These are phyloP conservation scores for Mikania micrantha DNA, from an alignment of 129 eudicot species.

Conservation along the genomic window DNA sequence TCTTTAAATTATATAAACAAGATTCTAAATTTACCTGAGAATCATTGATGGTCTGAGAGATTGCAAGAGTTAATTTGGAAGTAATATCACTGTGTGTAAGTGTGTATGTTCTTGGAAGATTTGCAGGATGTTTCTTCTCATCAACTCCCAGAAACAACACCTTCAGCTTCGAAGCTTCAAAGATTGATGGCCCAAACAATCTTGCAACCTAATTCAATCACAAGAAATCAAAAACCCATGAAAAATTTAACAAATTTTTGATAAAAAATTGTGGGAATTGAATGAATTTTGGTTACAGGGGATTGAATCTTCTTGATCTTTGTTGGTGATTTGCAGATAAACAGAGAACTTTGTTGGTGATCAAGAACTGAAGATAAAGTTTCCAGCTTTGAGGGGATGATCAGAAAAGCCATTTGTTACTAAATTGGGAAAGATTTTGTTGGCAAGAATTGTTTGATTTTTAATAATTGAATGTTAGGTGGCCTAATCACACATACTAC, in stretches of 20 bases:
- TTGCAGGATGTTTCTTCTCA: conserved; percentile 75
- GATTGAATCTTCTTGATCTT: conserved; percentile 35
- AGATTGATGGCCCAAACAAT: conserved; percentile 84
- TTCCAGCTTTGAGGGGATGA: conserved; percentile 56
- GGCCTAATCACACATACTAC: conserved; percentile 1
- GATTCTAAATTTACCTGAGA: conserved; percentile 56
- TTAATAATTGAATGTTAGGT: background rate
- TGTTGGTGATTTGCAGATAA: conserved; percentile 30
- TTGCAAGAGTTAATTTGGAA: conserved; percentile 71
- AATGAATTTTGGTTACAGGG: conserved; percentile 40
- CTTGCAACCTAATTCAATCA: conserved; percentile 57
- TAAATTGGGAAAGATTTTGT: background rate
- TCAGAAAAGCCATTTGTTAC: conserved; percentile 29
- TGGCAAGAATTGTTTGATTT: background rate
- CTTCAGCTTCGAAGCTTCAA: conserved; percentile 83
- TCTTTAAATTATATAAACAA: background rate
- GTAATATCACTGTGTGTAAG: conserved; percentile 85
- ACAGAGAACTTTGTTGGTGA: conserved; percentile 24
- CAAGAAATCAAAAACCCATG: background rate
- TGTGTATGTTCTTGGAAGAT: conserved; percentile 81
- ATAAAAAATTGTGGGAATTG: background rate
- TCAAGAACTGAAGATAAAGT: conserved; percentile 19
- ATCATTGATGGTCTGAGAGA: conserved; percentile 73
- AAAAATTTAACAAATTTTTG: background rate
- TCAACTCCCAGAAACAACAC: conserved; percentile 77